Conservation (phyloP, 2,329 filamentous ascomycete species). For the Pseudonectria foliicola region DNA sequence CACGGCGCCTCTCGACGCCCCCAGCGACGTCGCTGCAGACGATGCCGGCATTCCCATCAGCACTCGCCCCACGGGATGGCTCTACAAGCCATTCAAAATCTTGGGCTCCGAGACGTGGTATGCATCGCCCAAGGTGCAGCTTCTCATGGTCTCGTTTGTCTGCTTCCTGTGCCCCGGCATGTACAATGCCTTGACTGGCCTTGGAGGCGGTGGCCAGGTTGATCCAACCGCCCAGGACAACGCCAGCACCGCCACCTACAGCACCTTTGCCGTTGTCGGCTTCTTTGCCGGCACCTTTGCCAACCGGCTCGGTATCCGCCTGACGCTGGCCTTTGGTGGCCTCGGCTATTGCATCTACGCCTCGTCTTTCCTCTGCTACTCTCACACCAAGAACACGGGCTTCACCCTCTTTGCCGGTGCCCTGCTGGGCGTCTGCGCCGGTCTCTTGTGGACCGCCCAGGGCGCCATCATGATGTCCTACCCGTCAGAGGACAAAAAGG, state of each 20-base stretch:
- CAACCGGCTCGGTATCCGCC: conserved; percentile 65
- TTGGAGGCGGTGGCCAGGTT: conserved; percentile 53
- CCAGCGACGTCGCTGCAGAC: conserved; percentile 10
- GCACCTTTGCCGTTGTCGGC: conserved; percentile 60
- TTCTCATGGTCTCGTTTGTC: conserved; percentile 55
- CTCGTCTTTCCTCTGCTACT: conserved; percentile 62
- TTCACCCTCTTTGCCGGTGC: conserved; percentile 73
- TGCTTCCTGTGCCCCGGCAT: conserved; percentile 63
- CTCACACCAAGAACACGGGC: conserved; percentile 58
- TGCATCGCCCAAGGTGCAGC: conserved; percentile 65
- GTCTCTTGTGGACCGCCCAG: conserved; percentile 75
- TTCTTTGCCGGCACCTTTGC: conserved; percentile 71
- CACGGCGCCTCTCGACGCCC: conserved; percentile 8
- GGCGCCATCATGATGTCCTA: conserved; percentile 89
- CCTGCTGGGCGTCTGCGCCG: conserved; percentile 70
- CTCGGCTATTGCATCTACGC: conserved; percentile 72
- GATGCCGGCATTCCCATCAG: conserved; percentile 1
- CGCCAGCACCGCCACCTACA: conserved; percentile 65
- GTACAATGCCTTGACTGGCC: conserved; percentile 61
- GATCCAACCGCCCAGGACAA: conserved; percentile 50
- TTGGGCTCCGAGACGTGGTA: conserved; percentile 55
- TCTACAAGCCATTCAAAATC: conserved; percentile 56
- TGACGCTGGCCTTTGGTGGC: conserved; percentile 64
- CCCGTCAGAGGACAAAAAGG: conserved; percentile 73
- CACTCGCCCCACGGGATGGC: conserved; percentile 50